Conservation (phyloP, 2,329 filamentous ascomycete species). For the Dothistroma pini region DNA sequence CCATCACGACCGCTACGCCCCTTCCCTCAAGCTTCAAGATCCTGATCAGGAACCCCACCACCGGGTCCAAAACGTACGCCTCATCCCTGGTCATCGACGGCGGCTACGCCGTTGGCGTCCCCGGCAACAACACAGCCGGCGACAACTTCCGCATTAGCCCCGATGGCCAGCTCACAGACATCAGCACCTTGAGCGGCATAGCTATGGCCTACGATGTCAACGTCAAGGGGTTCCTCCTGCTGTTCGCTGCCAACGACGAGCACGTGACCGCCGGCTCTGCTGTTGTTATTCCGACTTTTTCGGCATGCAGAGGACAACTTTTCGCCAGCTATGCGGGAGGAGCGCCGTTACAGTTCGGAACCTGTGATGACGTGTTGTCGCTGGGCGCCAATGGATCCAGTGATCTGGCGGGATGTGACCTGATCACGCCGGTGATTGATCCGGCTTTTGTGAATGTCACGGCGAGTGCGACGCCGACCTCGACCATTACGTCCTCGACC, state of each 20-base stretch:
- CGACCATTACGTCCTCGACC: not conserved
- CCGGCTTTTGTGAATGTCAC: not conserved
- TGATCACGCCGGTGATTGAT: not conserved
- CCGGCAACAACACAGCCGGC: constrained; percentile 22
- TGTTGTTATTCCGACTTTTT: not conserved
- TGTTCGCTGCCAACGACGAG: not conserved
- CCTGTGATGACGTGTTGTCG: not conserved
- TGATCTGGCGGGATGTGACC: not conserved
- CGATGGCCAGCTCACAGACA: constrained; percentile 14
- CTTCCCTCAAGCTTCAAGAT: not conserved
- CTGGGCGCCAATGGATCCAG: not conserved
- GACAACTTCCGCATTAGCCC: constrained; percentile 28
- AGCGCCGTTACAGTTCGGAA: not conserved
- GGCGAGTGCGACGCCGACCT: not conserved
- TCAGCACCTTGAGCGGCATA: not conserved
- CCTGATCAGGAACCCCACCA: not conserved
- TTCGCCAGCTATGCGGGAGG: not conserved
- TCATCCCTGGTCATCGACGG: constrained; percentile 4
- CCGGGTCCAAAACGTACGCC: not conserved
- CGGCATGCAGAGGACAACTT: not conserved
- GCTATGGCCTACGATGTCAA: not conserved
- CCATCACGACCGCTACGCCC: not conserved
- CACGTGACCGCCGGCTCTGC: not conserved
- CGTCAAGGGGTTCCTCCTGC: not conserved
- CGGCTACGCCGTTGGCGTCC: constrained; percentile 23